A percentile compares a stretch with the other conserved stretches of the same genome.
phyloP scores from a whole-genome alignment of 352 stramenopile species.

The Pythium aristosporum region DNA sequence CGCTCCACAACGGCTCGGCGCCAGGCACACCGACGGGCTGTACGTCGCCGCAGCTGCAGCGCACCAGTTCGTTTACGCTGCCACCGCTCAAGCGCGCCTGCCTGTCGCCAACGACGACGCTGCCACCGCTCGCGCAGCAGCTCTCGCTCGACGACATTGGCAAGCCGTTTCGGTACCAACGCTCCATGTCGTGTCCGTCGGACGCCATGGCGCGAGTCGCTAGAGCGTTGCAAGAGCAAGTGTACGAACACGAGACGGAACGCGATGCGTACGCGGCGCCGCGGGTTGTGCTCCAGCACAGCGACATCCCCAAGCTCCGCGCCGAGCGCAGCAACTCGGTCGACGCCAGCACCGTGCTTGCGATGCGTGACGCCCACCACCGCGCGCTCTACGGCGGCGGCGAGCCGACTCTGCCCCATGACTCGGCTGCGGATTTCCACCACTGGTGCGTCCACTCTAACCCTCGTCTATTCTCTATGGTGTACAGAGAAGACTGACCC shows the following conservation, averaged over 20 bases:
- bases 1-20: slow-evolving; percentile 17
- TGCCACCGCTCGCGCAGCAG: slow-evolving; percentile 29
- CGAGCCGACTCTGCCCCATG: slow-evolving; percentile 19
- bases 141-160: slow-evolving; percentile 44
- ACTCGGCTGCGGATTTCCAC: slow-evolving; percentile 39
- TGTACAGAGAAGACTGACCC: no score
- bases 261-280: slow-evolving; percentile 15
- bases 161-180: slow-evolving; percentile 61
- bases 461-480: not conserved
- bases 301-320: slow-evolving; percentile 34
- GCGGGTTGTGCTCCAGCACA: slow-evolving; percentile 21
- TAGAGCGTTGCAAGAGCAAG: slow-evolving; percentile 2
- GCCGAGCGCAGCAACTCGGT: slow-evolving; percentile 68
- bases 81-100: slow-evolving; percentile 29
- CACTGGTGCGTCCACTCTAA: slow-evolving; percentile 31
- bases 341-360: slow-evolving; percentile 37
- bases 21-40: not conserved
- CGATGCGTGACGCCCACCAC: slow-evolving; percentile 26
- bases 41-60: not conserved
- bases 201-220: slow-evolving; percentile 45
- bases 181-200: slow-evolving; percentile 67
- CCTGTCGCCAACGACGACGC: slow-evolving; percentile 20
- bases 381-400: slow-evolving; percentile 25
- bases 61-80: slow-evolving; percentile 23
- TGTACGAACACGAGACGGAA: not conserved